Evolutionary conservation across 1,284 basidiomycete species (phyloP), one percentile per base, ranked within the genome.

Genomic region (Austroboletus novae-zelandiae): DNA sequence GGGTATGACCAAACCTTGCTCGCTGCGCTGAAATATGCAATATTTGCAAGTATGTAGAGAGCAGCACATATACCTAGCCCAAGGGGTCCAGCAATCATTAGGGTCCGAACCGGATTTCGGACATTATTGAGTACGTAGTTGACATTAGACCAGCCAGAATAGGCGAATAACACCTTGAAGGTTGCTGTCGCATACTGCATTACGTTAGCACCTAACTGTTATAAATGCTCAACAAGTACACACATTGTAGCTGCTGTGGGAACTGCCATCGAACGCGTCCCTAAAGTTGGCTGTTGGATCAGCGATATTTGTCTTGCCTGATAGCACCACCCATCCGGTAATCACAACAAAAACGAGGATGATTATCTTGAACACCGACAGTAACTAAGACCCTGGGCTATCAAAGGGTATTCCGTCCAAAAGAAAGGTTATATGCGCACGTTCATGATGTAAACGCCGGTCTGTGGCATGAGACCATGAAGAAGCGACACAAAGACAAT

Each of bases 51-150:
- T 15, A 81, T 51, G 45, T 82, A 83, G 11, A 81, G 61, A 4
- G 69, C 48, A 0, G 77, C 69, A 32, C 77, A 76, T 14, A 77
- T 70, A 5, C 71, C 66, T 9, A 81, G 57, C 3, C 78, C 81
- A 8, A 82, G 69, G 0, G 78, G 78, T 8, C 78, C 81, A 0
- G 80, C 77, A 14, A 79, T 75, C 58, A 76, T 76, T 41, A 84
- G 69, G 1, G 80, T 83, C 15, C 74, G 69, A 1, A 79, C 66
- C 0, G 76, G 78, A 53, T 78, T 58, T 42, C 70, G 72, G 34
- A 84, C 77, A 14, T 84, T 80, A 54, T 80, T 79, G 45, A 81
- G 60, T 1, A 81, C 76, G 40, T 78, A 79, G 54, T 81, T 79
- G 41, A 74, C 69, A 37, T 75, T 75, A 0, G 71, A 73, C 75